Base-by-base conservation (phyloP, 305 asterid species). In the Striga hermonthica region DNA sequence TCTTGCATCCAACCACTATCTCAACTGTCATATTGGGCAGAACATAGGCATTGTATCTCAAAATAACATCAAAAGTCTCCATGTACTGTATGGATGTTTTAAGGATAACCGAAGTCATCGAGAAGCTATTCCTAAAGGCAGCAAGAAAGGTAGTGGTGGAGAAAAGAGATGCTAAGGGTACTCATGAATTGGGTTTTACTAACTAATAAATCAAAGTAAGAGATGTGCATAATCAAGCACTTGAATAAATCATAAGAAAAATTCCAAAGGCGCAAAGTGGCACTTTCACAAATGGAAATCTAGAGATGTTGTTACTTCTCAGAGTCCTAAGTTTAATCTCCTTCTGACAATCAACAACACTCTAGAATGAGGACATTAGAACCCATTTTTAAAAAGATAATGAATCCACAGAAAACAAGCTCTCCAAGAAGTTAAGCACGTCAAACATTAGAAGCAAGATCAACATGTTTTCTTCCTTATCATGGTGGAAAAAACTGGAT, bases 301-400 rank as follows among this genome's bases (percentile, higher is more conserved):
- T 22, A 22, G 31, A 22, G 31, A 22, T 2, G 31, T 22, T 22
- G 31, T 22, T 22, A 22, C 31, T 22, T 22, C 31, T 22, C 31
- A 22, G 31, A 22, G 31, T 22, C 31, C 31, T 22, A 22, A 22
- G 31, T 22, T 22, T 22, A 22, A 22, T 22, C 31, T 22, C 31
- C 31, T 22, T 22, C 31, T 22, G 31, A 22, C 31, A 22, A 22
- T 22, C 31, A 22, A 58, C 47, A 45, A n/a, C 38, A 9, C 63
- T 28, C 47, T 58, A 37, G 12, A 58, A 56, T 28, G 13, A 13
- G 14, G 14, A 58, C 8, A n/a, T n/a, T n/a, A 12, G 47, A 37
- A 58, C 43, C 10, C 10, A 57, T 9, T 3, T 14, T 65, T 64
- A n/a, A 35, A 9, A 4, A 36, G 60, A 64, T 36, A 57, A 57